phyloP scores from a whole-genome alignment of 306 rosid species.

The Oemleria cerasiformis region DNA sequence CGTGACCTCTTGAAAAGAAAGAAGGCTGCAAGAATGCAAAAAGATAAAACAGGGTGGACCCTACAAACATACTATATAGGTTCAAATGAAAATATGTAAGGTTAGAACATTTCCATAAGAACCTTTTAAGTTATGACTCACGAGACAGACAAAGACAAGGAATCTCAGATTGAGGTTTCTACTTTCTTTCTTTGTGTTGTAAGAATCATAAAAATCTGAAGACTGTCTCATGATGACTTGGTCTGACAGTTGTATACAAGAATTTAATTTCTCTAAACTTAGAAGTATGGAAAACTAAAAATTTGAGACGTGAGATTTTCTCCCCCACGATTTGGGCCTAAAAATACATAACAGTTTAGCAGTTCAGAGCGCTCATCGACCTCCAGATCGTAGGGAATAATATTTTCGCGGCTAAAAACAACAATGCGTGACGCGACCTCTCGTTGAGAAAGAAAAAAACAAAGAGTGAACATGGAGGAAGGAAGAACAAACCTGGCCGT shows the following conservation, averaged over 20 bases:
- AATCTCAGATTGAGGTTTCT: neutral
- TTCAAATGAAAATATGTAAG: neutral
- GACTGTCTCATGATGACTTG: neutral
- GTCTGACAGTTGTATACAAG: too few relatives aligned
- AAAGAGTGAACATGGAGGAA: neutral
- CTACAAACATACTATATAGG: neutral
- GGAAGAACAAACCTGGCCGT: conserved; percentile 31
- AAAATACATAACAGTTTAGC: neutral
- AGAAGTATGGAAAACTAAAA: neutral
- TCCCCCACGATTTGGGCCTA: too few relatives aligned
- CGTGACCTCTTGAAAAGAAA: conserved; percentile 9
- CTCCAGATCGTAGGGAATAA: neutral
- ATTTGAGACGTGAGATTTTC: neutral
- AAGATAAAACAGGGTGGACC: conserved; percentile 1
- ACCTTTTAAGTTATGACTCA: neutral
- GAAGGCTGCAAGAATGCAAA: neutral
- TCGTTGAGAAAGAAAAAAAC: neutral
- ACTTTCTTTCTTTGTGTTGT: neutral
- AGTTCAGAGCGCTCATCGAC: neutral
- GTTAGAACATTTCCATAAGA: too few relatives aligned
- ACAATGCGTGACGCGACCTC: neutral
- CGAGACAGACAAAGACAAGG: neutral
- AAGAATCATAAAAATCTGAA: neutral
- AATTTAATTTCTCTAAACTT: too few relatives aligned
- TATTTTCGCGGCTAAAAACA: neutral